Evolutionary conservation across 2,329 filamentous ascomycete genomes (phyloP), one percentile per base, ranked within the genome.

Genomic region (Aspergillus uvarum): DNA sequence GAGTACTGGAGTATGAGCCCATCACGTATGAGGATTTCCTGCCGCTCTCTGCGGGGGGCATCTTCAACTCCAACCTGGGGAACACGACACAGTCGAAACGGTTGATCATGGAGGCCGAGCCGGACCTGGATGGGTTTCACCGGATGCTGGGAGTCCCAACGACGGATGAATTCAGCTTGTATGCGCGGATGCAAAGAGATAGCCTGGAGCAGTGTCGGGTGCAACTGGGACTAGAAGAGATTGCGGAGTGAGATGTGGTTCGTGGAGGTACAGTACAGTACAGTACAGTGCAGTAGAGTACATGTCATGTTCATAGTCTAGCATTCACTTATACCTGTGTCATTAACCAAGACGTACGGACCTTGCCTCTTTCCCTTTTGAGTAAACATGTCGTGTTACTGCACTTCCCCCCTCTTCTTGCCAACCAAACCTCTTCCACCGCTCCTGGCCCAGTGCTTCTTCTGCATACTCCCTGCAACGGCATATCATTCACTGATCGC

Each of bases 1-100:
- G 74, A 0, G 26, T 74, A 3, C 42, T 84, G 0, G 65, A 72
- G 44, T 74, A 72, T 5, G 66, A 75, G 3, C 80, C 82, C 2
- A 76, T 84, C 19, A 82, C 78, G 0, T 85, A 85, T 58, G 82
- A 85, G 59, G 82, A 84, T 56, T 85, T 84, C 51, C 69, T 85
- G 4, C 82, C 82, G 0, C 68, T 85, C 2, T 83, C 80, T 1
- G 82, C 82, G 0, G 82, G 80, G 0, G 82, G 82, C 0, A 84
- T 84, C 44, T 82, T 83, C 61, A 76, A 76, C 44, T 81, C 79
- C 0, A 82, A 81, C 21, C 65, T 81, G 1, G 65, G 65, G 2
- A 63, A 51, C 8, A 52, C 54, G 1, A 67, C 65, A 2, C 54
- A 62, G 26, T 65, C 70, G 8, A 67, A 65, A 31, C 63, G 67